These are phyloP conservation scores for Plasmodium cynomolgi DNA, from an alignment of 169 alveolate genomes.

Conservation along the genomic window DNA sequence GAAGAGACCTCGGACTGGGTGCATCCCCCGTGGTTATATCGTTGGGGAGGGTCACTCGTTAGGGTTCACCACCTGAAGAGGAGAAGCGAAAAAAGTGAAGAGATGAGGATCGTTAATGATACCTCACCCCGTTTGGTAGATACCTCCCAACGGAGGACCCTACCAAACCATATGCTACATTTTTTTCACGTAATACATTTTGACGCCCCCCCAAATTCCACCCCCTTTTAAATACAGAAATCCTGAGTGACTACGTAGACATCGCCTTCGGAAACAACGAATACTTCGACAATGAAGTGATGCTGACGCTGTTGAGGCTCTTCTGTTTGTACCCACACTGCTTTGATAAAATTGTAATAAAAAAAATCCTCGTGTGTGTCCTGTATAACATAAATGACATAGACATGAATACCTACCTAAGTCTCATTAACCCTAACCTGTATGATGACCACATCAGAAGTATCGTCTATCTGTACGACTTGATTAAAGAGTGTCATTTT, in stretches of 20 bases:
- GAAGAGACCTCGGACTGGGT: background rate
- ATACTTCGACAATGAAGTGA: constrained; percentile 67
- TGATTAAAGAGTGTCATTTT: constrained; percentile 53
- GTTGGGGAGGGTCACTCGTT: background rate
- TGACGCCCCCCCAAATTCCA: too few relatives aligned
- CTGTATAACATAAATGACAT: constrained; percentile 53
- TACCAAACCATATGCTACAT: too few relatives aligned
- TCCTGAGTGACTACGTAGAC: constrained; percentile 54
- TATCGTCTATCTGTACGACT: constrained; percentile 36
- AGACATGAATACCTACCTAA: constrained; percentile 64
- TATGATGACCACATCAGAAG: constrained; percentile 68
- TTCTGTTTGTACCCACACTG: constrained; percentile 72
- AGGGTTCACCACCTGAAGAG: background rate
- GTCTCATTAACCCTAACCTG: constrained; percentile 51
- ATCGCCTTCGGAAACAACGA: constrained; percentile 69
- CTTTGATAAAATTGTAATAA: constrained; percentile 46
- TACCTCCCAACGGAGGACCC: background rate
- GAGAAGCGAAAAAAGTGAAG: background rate
- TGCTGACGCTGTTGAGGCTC: constrained; percentile 59
- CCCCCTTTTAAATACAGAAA: constrained; percentile 13
- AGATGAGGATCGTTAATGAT: background rate
- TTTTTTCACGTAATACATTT: background rate
- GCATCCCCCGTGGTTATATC: background rate
- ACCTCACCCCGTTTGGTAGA: background rate
- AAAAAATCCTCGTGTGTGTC: constrained; percentile 61